Conservation (phyloP, 179 eudicot species). For the Pouteria campechiana region DNA sequence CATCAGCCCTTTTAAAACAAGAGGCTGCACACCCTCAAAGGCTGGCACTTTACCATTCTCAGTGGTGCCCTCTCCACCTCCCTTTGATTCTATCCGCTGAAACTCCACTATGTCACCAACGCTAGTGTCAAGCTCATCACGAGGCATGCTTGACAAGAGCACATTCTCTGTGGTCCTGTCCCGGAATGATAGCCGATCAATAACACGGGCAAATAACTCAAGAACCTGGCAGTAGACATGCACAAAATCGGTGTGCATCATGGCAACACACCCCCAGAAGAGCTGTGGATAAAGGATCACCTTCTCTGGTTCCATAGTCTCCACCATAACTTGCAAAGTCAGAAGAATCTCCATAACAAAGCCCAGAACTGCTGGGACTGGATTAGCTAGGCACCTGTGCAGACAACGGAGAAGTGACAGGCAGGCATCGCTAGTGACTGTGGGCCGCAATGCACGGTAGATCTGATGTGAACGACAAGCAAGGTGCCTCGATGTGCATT, state of each 20-base stretch:
- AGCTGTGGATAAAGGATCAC: conserved; percentile 97
- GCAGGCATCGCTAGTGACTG: conserved; percentile 85
- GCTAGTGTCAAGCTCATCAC: conserved; percentile 70
- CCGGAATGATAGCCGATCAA: conserved; percentile 77
- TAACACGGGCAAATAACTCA: conserved; percentile 89
- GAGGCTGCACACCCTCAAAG: conserved; percentile 98
- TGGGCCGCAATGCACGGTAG: conserved; percentile 88
- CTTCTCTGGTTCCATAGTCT: conserved; percentile 96
- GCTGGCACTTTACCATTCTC: conserved; percentile 59
- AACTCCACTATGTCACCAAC: conserved; percentile 53
- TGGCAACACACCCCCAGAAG: conserved; percentile 98
- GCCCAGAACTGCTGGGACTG: conserved; percentile 85
- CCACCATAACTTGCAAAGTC: conserved; percentile 99
- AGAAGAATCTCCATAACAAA: conserved; percentile 81
- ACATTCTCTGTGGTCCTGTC: conserved; percentile 95
- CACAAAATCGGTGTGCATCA: conserved; percentile 98
- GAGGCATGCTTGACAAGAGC: conserved; percentile 93
- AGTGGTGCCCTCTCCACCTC: conserved; percentile 18
- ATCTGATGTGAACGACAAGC: conserved; percentile 98
- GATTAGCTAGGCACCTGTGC: conserved; percentile 77
- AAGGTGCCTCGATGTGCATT: conserved; percentile 94
- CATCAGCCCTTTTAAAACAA: conserved; percentile 92
- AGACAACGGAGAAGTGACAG: conserved; percentile 93
- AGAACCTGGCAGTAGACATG: conserved; percentile 97
- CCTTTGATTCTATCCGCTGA: conserved; percentile 59